These are phyloP conservation scores for Dionaea muscipula DNA, from an alignment of 179 eudicot genomes.

Conservation along the genomic window DNA sequence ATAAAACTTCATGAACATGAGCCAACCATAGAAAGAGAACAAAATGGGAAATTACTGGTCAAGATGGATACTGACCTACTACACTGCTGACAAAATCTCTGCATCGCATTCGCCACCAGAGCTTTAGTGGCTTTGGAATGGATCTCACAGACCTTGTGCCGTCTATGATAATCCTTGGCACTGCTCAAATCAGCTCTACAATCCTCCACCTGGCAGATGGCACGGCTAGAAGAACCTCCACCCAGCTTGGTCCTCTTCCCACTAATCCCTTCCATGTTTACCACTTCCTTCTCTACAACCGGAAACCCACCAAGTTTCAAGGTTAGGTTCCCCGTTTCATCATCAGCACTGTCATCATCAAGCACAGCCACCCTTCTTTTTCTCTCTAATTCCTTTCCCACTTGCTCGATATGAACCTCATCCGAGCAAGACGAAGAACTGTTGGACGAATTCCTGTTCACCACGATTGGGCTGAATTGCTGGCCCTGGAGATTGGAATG, in stretches of 20 bases:
- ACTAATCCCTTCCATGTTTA: conserved; percentile 22
- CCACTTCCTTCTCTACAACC: conserved; percentile 14
- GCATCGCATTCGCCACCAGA: conserved; percentile 52
- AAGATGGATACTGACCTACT: conserved; percentile 42
- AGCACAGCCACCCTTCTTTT: conserved; percentile 36
- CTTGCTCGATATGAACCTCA: conserved; percentile 26
- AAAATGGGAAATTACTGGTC: neutral
- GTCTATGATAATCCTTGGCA: conserved; percentile 75
- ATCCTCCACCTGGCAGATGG: conserved; percentile 68
- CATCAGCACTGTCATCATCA: conserved; percentile 33
- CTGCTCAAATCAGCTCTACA: conserved; percentile 55
- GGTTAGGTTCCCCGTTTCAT: conserved; percentile 34
- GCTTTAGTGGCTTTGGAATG: conserved; percentile 66
- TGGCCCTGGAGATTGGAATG: conserved; percentile 24
- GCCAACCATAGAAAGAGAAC: no score
- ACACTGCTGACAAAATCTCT: conserved; percentile 91
- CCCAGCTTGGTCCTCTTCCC: conserved; percentile 48
- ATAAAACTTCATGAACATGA: neutral
- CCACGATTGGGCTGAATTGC: conserved; percentile 26
- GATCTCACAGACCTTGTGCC: conserved; percentile 73
- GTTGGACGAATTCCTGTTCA: conserved; percentile 31
- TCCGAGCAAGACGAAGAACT: conserved; percentile 52
- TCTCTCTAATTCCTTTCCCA: conserved; percentile 41
- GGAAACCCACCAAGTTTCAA: conserved; percentile 51
- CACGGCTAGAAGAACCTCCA: conserved; percentile 31